A percentile compares a stretch with the other conserved stretches of the same genome.
These are phyloP conservation scores for Pseudocercospora fijiensis DNA, from an alignment of 2,329 filamentous ascomycete genomes.

Conservation along the genomic window DNA sequence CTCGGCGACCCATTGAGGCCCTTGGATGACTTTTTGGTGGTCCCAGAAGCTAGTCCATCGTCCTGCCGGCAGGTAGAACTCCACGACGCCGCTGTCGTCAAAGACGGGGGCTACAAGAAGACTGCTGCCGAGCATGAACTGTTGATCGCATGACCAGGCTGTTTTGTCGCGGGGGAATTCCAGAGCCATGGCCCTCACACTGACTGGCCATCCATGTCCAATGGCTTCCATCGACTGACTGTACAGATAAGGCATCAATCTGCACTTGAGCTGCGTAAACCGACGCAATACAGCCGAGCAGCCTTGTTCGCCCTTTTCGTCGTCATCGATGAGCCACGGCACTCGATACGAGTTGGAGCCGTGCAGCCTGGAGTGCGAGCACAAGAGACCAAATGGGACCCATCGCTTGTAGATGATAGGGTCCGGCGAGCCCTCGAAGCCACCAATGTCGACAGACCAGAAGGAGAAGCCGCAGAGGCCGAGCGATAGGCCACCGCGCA, in stretches of 20 bases:
- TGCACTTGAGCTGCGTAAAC: conserved; percentile 55
- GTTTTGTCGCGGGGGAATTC: conserved; percentile 72
- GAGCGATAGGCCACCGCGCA: conserved; percentile 64
- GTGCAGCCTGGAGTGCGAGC: conserved; percentile 68
- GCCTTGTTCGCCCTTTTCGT: conserved; percentile 51
- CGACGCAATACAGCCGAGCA: conserved; percentile 56
- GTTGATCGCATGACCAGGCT: conserved; percentile 65
- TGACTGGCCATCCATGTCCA: conserved; percentile 58
- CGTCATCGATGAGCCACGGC: conserved; percentile 70
- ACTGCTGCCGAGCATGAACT: conserved; percentile 70
- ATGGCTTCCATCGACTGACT: conserved; percentile 53
- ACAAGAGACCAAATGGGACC: conserved; percentile 73
- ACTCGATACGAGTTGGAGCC: conserved; percentile 70
- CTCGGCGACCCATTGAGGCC: conserved; percentile 48
- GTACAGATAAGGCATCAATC: conserved; percentile 59
- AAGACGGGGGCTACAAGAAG: conserved; percentile 66
- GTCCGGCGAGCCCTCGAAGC: conserved; percentile 65
- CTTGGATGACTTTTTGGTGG: conserved; percentile 42
- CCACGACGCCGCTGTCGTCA: conserved; percentile 60
- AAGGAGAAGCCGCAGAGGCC: conserved; percentile 65
- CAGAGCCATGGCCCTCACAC: conserved; percentile 62
- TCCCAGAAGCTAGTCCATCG: conserved; percentile 54
- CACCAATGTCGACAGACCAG: conserved; percentile 70
- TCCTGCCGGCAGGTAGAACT: conserved; percentile 63
- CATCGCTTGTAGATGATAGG: conserved; percentile 72